Base-by-base conservation (phyloP, 2,329 filamentous ascomycete genomes). In the Colletotrichum australisinense region DNA sequence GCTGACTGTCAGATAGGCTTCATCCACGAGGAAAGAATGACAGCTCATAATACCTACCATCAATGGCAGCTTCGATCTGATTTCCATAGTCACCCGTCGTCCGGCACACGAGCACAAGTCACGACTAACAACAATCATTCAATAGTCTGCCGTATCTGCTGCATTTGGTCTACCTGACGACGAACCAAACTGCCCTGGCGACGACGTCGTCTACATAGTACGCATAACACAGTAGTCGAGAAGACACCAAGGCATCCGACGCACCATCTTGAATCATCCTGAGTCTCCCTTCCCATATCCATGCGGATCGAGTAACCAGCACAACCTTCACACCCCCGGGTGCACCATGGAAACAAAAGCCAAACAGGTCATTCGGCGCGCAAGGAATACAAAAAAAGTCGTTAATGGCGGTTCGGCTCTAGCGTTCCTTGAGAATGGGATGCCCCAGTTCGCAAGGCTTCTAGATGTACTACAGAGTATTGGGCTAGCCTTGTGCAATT, bases 401-500 rank as follows among this genome's bases (percentile, higher is more conserved):
- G 62, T 66, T 35, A 62, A 52, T 58, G 26, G 67, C 60, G 62
- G 56, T 71, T 63, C 72, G 38, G 72, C 68, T 67, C 58, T 72
- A 63, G 68, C 68, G 67, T 30, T 52, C 35, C 63, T 42, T 58
- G 14, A 26, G 16, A 52, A 65, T 72, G 52, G 68, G 72, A 67
- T 74, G 72, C 49, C 68, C 68, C 72, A 58, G 68, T 67, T 73
- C 56, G 32, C 59, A n/a, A 59, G 69, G 65, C 59, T 72, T 72
- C 69, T 64, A 57, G 46, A 72, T 71, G 72, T 74, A 67, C 35
- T 52, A 14, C 49, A 42, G 57, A 58, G 63, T 59, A 74, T 38
- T 67, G 22, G 68, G 38, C 68, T 72, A 63, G 68, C 72, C 72
- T 72, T 71, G 68, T 72, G 63, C 67, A 72, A 72, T 74, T 74